Evolutionary conservation across 2,329 filamentous ascomycete genomes (phyloP).

Genomic region (Aspergillus glaucus): DNA sequence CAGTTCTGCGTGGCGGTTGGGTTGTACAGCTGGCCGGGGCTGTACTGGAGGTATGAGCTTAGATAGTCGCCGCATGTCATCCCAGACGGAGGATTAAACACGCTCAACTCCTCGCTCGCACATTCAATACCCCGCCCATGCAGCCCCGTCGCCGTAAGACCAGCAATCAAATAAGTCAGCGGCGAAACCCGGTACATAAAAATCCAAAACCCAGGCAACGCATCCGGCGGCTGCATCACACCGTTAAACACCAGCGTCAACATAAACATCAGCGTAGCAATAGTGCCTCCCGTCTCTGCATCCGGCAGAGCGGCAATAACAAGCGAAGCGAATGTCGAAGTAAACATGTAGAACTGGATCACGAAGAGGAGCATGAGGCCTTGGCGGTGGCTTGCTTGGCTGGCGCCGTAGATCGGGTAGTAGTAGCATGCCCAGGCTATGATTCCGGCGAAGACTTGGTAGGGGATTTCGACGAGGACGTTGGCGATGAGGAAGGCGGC

Average conservation of each 20-base stretch:
- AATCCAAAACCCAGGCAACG: constrained; percentile 69
- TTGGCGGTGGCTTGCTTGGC: constrained; percentile 61
- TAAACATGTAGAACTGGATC: constrained; percentile 69
- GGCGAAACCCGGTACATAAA: constrained; percentile 80
- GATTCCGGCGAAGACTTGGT: constrained; percentile 68
- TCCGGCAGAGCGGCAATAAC: constrained; percentile 69
- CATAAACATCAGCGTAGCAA: constrained; percentile 69
- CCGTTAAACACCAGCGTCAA: constrained; percentile 67
- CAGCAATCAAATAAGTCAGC: constrained; percentile 72
- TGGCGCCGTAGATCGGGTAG: constrained; percentile 64
- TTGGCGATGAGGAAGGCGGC: constrained; percentile 77
- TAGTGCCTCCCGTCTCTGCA: constrained; percentile 68
- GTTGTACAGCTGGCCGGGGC: constrained; percentile 53
- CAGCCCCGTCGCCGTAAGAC: constrained; percentile 64
- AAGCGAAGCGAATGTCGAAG: constrained; percentile 73
- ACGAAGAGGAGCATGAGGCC: constrained; percentile 74
- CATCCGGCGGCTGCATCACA: constrained; percentile 59
- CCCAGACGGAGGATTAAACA: constrained; percentile 57
- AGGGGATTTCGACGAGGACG: constrained; percentile 78
- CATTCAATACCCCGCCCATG: constrained; percentile 62
- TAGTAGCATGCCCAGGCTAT: constrained; percentile 78
- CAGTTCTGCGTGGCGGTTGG: constrained; percentile 46
- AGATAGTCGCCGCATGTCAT: constrained; percentile 58
- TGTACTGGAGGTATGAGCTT: constrained; percentile 39
- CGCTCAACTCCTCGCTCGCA: constrained; percentile 61